A percentile compares a stretch with the other conserved stretches of the same genome.
Conservation (phyloP, 1,284 basidiomycete species). For the Puccinia novopanici region DNA sequence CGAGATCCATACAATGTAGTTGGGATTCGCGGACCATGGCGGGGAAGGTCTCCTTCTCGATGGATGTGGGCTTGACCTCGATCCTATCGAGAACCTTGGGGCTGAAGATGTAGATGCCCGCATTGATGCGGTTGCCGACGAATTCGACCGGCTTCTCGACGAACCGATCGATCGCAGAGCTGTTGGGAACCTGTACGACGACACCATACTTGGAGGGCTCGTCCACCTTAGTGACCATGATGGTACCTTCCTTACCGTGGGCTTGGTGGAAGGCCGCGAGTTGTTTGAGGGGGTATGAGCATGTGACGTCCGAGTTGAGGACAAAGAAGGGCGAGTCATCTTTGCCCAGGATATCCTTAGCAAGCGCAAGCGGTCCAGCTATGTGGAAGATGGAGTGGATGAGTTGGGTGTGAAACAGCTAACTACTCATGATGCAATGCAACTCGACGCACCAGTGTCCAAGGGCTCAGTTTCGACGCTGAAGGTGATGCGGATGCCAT, state of each 20-base stretch:
- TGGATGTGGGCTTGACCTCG: slow-evolving; percentile 64
- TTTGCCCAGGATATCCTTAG: slow-evolving; percentile 63
- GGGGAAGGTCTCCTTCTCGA: slow-evolving; percentile 65
- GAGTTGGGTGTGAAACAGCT: background rate
- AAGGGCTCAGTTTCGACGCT: slow-evolving; percentile 64
- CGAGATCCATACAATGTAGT: slow-evolving; percentile 64
- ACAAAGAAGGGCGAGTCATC: slow-evolving; percentile 65
- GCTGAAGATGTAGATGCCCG: slow-evolving; percentile 66
- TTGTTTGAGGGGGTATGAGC: slow-evolving; percentile 64
- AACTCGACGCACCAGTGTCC: slow-evolving; percentile 62
- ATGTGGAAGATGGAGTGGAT: slow-evolving; percentile 22
- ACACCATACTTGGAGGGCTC: slow-evolving; percentile 65
- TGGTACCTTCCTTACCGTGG: slow-evolving; percentile 64
- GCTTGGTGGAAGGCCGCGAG: slow-evolving; percentile 64
- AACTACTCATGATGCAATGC: background rate
- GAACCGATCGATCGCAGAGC: slow-evolving; percentile 64
- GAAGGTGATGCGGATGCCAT: slow-evolving; percentile 60
- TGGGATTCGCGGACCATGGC: slow-evolving; percentile 63
- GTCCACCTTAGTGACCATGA: slow-evolving; percentile 66
- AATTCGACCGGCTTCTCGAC: slow-evolving; percentile 65
- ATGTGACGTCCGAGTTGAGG: slow-evolving; percentile 65
- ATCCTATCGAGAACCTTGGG: slow-evolving; percentile 63
- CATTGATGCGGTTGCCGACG: slow-evolving; percentile 65
- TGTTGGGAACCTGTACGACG: slow-evolving; percentile 62
- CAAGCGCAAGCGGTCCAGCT: slow-evolving; percentile 65